A percentile compares a stretch with the other conserved stretches of the same genome.
phyloP scores from a whole-genome alignment of 2,329 filamentous ascomycete species.

The Pseudogymnoascus sp. region DNA sequence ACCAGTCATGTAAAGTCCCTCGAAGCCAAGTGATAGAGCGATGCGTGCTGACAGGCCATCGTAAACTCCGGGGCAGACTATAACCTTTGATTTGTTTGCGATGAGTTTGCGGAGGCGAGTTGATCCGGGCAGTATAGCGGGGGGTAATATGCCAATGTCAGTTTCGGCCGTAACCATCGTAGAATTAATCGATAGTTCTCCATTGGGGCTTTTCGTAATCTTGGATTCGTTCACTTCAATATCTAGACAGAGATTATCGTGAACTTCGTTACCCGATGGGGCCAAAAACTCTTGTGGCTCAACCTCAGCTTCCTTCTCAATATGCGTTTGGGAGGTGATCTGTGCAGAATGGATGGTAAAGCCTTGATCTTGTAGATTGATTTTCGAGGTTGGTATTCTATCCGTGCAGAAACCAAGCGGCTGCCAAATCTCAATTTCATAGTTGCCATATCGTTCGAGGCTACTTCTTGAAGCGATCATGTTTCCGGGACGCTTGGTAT shows the following conservation, averaged over 20 bases:
- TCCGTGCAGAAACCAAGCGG: neutral
- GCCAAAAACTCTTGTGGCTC: neutral
- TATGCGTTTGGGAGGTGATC: neutral
- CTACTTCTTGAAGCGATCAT: constrained; percentile 6
- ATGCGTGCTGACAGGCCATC: constrained; percentile 61
- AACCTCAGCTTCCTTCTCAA: neutral
- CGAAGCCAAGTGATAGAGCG: constrained; percentile 54
- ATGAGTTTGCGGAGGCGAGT: neutral
- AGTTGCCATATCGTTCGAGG: neutral
- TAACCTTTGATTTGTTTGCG: constrained; percentile 23
- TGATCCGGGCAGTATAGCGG: neutral
- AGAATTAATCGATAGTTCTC: neutral
- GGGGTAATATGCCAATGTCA: neutral
- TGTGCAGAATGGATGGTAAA: neutral
- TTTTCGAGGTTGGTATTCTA: neutral
- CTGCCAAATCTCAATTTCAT: constrained; percentile 1
- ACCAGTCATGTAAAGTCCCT: constrained; percentile 60
- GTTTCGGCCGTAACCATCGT: neutral
- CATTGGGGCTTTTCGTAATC: neutral
- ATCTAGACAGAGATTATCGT: neutral
- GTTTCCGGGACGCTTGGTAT: neutral
- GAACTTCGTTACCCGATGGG: neutral
- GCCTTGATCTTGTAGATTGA: neutral
- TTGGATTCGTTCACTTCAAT: neutral
- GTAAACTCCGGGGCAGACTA: constrained; percentile 60